A percentile compares a stretch with the other conserved stretches of the same genome.
These are phyloP conservation scores for Emiliania huxleyi DNA, from an alignment of 78 protist genomes.

Conservation along the genomic window DNA sequence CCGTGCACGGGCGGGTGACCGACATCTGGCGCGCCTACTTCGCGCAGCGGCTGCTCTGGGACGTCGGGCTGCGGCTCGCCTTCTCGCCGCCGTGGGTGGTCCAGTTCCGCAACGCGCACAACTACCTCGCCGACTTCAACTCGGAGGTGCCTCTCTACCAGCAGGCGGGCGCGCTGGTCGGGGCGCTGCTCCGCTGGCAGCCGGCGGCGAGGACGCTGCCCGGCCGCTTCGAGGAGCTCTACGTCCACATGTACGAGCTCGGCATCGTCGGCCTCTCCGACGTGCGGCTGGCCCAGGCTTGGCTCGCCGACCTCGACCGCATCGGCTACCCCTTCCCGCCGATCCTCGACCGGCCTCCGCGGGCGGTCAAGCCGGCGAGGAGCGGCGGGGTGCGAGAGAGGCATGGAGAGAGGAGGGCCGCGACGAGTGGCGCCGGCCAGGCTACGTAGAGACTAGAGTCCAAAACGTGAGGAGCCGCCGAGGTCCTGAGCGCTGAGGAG, in stretches of 20 bases:
- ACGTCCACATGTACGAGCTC: neutral
- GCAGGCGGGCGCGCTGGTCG: neutral
- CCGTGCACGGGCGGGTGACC: conserved; percentile 42
- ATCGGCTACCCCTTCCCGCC: neutral
- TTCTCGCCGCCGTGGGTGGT: conserved; percentile 9
- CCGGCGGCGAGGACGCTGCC: neutral
- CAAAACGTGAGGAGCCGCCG: no score
- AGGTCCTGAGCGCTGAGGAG: no score
- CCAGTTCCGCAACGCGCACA: conserved; percentile 26
- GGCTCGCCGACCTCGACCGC: neutral
- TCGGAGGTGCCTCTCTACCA: neutral
- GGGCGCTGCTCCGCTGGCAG: neutral
- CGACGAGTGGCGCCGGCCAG: no score
- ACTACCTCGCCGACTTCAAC: conserved; percentile 28
- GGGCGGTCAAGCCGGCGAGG: no score
- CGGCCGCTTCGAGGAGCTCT: neutral
- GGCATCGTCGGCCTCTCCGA: neutral
- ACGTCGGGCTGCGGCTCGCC: neutral
- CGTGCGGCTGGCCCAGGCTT: neutral
- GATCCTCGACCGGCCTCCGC: no score
- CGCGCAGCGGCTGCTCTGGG: neutral
- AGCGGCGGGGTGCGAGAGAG: no score
- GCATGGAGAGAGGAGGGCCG: no score
- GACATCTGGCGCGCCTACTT: conserved; percentile 36
- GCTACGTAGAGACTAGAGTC: no score